Evolutionary conservation across 2,329 filamentous ascomycete genomes (phyloP).

Genomic region (Eutypella sp.): DNA sequence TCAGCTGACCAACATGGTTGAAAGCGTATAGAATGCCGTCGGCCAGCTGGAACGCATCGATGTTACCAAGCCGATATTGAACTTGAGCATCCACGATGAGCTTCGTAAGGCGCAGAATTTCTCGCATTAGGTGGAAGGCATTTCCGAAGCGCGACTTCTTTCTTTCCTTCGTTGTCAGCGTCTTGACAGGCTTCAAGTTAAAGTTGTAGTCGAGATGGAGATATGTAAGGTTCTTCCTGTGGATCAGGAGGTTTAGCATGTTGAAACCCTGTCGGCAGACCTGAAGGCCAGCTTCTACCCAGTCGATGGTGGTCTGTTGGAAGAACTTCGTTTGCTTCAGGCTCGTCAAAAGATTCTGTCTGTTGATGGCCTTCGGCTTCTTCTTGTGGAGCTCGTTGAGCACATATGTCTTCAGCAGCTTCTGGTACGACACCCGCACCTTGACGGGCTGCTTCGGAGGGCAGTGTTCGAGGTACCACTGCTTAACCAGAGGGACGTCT

Average conservation of each 20-base stretch:
- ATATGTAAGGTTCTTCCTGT: conserved; percentile 97
- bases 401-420: conserved; percentile 91
- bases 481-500: conserved; percentile 94
- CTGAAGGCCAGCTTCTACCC: conserved; percentile 97
- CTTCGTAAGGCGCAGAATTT: conserved; percentile 92
- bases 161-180: conserved; percentile 93
- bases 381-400: conserved; percentile 96
- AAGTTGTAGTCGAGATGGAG: conserved; percentile 99
- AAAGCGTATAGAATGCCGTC: conserved; percentile 99
- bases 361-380: conserved; percentile 90
- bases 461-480: conserved; percentile 97
- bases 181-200: conserved; percentile 98
- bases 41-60: conserved; percentile 96
- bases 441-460: conserved; percentile 86
- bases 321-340: conserved; percentile 98
- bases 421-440: conserved; percentile 96
- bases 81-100: conserved; percentile 98
- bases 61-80: conserved; percentile 94
- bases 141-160: conserved; percentile 99
- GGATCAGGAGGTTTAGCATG: conserved; percentile 96
- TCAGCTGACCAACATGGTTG: conserved; percentile 97
- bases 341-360: conserved; percentile 83
- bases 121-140: conserved; percentile 97
- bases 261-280: conserved; percentile 98
- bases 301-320: conserved; percentile 98